Conservation (phyloP, 2,329 filamentous ascomycete species). For the Tolypocladium paradoxum region DNA sequence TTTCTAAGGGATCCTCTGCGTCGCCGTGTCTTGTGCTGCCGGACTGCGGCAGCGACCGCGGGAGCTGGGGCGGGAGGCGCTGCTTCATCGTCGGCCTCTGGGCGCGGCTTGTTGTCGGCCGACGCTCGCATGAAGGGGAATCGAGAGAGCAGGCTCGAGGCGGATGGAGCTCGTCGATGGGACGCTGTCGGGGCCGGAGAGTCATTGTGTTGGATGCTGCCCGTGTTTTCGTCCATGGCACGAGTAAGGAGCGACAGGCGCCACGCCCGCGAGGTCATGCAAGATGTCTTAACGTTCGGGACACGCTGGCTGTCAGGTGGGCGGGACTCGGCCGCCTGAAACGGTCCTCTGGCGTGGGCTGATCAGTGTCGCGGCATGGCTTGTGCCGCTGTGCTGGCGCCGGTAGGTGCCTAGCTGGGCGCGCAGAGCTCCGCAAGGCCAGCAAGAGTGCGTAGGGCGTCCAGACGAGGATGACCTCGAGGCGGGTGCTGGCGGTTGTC, state of each 20-base stretch:
- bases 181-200: constrained; percentile 8
- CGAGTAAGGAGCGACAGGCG: not conserved
- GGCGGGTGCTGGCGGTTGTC: not conserved
- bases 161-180: constrained; percentile 39
- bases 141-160: constrained; percentile 54
- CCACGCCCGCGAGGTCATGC: not conserved
- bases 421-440: not conserved
- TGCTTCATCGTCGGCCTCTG: constrained; percentile 22
- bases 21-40: constrained; percentile 46
- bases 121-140: constrained; percentile 54
- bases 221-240: constrained; percentile 4
- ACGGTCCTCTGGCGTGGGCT: not conserved
- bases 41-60: constrained; percentile 19
- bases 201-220: not conserved
- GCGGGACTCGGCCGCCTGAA: not conserved
- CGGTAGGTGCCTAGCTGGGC: not conserved
- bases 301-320: not conserved
- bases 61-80: constrained; percentile 8
- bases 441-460: not conserved
- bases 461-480: not conserved
- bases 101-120: constrained; percentile 17
- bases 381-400: not conserved
- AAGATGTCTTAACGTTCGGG: not conserved
- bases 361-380: not conserved
- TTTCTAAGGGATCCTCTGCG: constrained; percentile 81